Evolutionary conservation across 192 early-diverging fungal genomes (phyloP).

Genomic region (Chytriomyces sp.): DNA sequence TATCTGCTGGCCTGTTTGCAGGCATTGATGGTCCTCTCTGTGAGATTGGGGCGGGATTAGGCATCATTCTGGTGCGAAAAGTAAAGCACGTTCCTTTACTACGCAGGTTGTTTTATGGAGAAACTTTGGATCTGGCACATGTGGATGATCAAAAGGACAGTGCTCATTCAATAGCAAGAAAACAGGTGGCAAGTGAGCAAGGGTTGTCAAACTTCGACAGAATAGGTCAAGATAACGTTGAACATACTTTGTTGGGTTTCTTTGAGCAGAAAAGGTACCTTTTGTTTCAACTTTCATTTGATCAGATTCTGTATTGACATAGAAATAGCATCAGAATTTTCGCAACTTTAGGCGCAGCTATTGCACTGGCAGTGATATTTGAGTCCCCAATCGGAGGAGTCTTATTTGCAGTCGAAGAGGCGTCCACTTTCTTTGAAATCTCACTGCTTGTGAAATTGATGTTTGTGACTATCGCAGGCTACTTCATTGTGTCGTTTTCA

Average conservation of each 20-base stretch:
- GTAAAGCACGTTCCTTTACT: neutral
- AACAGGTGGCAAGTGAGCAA: neutral
- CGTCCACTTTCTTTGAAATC: constrained; percentile 41
- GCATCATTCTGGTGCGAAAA: constrained; percentile 18
- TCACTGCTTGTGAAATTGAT: constrained; percentile 27
- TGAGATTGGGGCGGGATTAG: constrained; percentile 37
- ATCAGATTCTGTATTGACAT: too few species aligned
- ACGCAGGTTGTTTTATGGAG: constrained; percentile 25
- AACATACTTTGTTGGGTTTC: constrained; percentile 29
- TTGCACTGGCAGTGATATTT: constrained; percentile 43
- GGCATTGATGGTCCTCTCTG: constrained; percentile 45
- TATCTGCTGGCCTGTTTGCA: constrained; percentile 30
- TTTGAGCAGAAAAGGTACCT: constrained; percentile 26
- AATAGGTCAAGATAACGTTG: neutral
- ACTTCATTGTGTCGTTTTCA: constrained; percentile 30
- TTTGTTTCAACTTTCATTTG: too few species aligned
- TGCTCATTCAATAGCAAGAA: neutral
- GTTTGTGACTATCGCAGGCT: constrained; percentile 37
- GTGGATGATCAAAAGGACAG: constrained; percentile 14
- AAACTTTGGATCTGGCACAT: neutral
- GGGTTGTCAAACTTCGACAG: neutral
- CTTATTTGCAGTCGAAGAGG: constrained; percentile 45
- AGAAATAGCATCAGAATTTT: constrained; percentile 38
- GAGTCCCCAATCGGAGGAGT: constrained; percentile 40
- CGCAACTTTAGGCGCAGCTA: constrained; percentile 43